phyloP scores from a whole-genome alignment of 371 early-diverging fungal genomes.

The Zancudomyces culisetae region DNA sequence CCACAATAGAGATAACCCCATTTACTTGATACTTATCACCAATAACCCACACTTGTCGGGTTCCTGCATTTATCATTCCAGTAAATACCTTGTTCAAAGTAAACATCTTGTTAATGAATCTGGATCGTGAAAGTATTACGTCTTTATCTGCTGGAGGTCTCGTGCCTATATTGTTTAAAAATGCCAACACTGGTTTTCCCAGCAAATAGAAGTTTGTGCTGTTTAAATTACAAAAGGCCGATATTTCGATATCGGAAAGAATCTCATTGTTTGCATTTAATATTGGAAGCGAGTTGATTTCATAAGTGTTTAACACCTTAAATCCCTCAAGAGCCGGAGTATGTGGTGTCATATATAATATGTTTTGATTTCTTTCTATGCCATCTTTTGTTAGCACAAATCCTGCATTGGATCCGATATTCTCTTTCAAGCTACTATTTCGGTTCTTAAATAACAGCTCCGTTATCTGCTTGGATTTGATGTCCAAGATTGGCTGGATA shows the following conservation, averaged over 20 bases:
- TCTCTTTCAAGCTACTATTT: neutral
- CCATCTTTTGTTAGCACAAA: neutral
- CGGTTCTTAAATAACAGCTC: neutral
- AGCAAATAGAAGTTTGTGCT: conserved; percentile 8
- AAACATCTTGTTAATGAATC: neutral
- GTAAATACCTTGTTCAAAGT: neutral
- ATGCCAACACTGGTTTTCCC: conserved; percentile 19
- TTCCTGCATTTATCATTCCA: neutral
- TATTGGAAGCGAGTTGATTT: conserved; percentile 15
- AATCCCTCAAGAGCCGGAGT: neutral
- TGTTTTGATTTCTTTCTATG: neutral
- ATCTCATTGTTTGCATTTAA: conserved; percentile 11
- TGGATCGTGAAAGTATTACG: neutral
- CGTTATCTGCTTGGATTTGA: neutral
- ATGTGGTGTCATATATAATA: neutral
- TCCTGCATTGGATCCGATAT: neutral
- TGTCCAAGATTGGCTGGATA: neutral
- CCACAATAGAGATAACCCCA: neutral
- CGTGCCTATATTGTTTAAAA: conserved; percentile 9
- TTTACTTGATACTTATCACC: neutral
- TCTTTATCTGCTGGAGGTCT: neutral
- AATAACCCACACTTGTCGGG: neutral
- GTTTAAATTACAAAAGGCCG: conserved; percentile 11
- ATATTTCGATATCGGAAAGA: conserved; percentile 14
- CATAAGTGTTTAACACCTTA: neutral